Conservation (phyloP, 352 stramenopile genomes). For the Globisporangium parvum region DNA sequence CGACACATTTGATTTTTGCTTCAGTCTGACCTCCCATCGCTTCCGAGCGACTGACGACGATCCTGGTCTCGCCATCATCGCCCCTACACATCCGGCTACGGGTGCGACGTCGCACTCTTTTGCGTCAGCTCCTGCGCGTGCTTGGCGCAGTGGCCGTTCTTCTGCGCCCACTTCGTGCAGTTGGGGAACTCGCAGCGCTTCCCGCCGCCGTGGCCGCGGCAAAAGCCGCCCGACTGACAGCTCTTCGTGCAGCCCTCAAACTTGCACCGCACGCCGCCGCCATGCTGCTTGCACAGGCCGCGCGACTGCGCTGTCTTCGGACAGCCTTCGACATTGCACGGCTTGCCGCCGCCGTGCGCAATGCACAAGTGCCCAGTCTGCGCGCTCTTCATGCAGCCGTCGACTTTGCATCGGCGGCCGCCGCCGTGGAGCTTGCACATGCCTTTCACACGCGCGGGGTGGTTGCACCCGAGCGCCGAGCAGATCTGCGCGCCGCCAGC, state of each 20-base stretch:
- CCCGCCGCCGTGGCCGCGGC: constrained; percentile 72
- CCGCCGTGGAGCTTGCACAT: constrained; percentile 86
- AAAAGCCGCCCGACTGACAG: constrained; percentile 81
- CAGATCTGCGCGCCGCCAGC: constrained; percentile 55
- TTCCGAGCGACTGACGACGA: no score
- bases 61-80: no score
- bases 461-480: constrained; percentile 72
- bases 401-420: constrained; percentile 76
- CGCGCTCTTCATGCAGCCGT: constrained; percentile 85
- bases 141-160: constrained; percentile 84
- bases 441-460: constrained; percentile 69
- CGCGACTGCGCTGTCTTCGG: constrained; percentile 82
- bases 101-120: constrained; percentile 23
- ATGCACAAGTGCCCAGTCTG: constrained; percentile 84
- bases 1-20: no score
- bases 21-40: no score
- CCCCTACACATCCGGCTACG: constrained; percentile 8
- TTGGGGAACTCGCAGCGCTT: constrained; percentile 82
- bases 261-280: constrained; percentile 79
- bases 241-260: constrained; percentile 86
- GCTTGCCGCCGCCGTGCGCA: constrained; percentile 77
- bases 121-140: constrained; percentile 79
- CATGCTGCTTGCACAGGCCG: constrained; percentile 81
- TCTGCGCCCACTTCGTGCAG: constrained; percentile 86
- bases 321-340: constrained; percentile 79